These are phyloP conservation scores for Sugiyamaella sp. DNA, from an alignment of 1,139 yeast species.

Conservation along the genomic window DNA sequence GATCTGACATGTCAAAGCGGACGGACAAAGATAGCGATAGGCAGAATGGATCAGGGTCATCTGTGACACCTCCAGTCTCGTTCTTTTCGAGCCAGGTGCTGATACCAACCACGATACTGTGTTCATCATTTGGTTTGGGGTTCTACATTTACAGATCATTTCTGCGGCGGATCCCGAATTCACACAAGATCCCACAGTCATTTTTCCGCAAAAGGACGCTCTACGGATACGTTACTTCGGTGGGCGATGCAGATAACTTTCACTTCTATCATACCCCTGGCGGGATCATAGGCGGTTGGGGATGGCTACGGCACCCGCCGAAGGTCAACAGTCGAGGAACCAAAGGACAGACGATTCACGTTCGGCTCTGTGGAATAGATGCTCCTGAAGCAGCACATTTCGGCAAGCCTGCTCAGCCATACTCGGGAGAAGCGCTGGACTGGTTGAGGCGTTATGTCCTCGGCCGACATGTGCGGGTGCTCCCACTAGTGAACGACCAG, in stretches of 20 bases:
- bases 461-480: constrained; percentile 68
- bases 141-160: constrained; percentile 37
- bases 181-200: constrained; percentile 37
- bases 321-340: constrained; percentile 45
- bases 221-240: constrained; percentile 85
- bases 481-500: constrained; percentile 84
- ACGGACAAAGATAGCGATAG: not conserved
- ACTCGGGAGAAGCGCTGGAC: constrained; percentile 74
- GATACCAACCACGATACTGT: constrained; percentile 34
- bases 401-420: constrained; percentile 93
- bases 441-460: constrained; percentile 72
- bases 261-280: constrained; percentile 94
- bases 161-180: constrained; percentile 41
- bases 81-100: constrained; percentile 29
- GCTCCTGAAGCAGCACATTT: constrained; percentile 97
- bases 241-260: constrained; percentile 97
- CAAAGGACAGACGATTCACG: constrained; percentile 47
- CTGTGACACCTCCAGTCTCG: not conserved
- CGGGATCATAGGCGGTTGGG: constrained; percentile 88
- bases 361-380: constrained; percentile 92
- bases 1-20: constrained; percentile 6
- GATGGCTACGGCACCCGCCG: constrained; percentile 72
- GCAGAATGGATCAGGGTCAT: not conserved
- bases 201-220: constrained; percentile 49
- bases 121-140: constrained; percentile 34